phyloP scores from a whole-genome alignment of 2,329 filamentous ascomycete species.

The Aspergillus sp. region DNA sequence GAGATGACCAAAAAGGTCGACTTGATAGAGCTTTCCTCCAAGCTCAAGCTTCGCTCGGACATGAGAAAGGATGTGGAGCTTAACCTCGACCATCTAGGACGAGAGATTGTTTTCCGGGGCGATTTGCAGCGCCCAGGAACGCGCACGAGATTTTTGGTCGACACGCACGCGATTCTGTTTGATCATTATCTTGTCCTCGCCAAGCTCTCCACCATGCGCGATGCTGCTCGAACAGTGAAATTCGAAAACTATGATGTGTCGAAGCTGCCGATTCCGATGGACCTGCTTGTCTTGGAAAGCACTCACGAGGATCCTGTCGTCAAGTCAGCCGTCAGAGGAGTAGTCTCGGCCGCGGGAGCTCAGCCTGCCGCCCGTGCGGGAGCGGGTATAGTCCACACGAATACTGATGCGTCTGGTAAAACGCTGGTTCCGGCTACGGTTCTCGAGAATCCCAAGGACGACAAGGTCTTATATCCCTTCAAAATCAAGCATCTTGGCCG shows the following conservation, averaged over 20 bases:
- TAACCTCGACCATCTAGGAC: constrained; percentile 90
- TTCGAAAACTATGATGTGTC: constrained; percentile 90
- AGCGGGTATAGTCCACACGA: constrained; percentile 60
- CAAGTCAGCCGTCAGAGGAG: constrained; percentile 74
- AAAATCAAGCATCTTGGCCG: constrained; percentile 93
- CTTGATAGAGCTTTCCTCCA: constrained; percentile 79
- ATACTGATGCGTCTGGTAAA: constrained; percentile 61
- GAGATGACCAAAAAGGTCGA: constrained; percentile 91
- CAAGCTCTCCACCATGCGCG: constrained; percentile 72
- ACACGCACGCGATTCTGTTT: constrained; percentile 90
- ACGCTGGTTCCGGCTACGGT: constrained; percentile 53
- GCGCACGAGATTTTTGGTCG: constrained; percentile 89
- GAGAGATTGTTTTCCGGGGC: constrained; percentile 85
- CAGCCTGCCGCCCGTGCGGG: constrained; percentile 47
- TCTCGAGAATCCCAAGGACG: constrained; percentile 66
- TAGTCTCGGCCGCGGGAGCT: constrained; percentile 59
- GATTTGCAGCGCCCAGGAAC: constrained; percentile 87
- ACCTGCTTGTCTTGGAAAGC: constrained; percentile 88
- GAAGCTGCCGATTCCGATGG: constrained; percentile 94
- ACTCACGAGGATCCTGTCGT: constrained; percentile 89
- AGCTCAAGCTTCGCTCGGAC: constrained; percentile 81
- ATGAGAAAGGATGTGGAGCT: constrained; percentile 82
- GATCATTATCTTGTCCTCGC: constrained; percentile 95
- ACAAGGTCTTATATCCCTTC: constrained; percentile 91
- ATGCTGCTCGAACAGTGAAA: constrained; percentile 72